These are phyloP conservation scores for Protomyces inundatus DNA, from an alignment of 1,139 yeast genomes.

Conservation along the genomic window DNA sequence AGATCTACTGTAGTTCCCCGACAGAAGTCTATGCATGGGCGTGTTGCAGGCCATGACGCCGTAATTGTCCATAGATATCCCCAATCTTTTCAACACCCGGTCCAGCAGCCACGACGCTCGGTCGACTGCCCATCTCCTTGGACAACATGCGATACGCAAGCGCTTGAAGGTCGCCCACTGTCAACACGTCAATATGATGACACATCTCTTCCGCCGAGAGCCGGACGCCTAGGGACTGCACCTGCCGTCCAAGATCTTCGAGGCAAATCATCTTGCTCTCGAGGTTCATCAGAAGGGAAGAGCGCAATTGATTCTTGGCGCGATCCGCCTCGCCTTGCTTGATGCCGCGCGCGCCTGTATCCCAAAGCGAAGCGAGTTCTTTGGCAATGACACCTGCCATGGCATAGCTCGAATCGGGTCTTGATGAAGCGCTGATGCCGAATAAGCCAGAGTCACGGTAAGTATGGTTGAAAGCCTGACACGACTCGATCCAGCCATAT, in stretches of 20 bases:
- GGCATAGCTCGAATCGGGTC: constrained; percentile 25
- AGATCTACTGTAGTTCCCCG: background rate
- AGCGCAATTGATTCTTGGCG: constrained; percentile 85
- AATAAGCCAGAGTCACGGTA: constrained; percentile 86
- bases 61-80: constrained; percentile 63
- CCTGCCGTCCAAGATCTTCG: constrained; percentile 93
- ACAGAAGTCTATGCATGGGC: background rate
- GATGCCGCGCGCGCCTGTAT: constrained; percentile 49
- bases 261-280: constrained; percentile 87
- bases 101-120: constrained; percentile 87
- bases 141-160: constrained; percentile 76
- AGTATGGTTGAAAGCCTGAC: constrained; percentile 82
- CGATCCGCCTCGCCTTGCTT: constrained; percentile 69
- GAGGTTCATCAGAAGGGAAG: constrained; percentile 86
- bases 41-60: constrained; percentile 57
- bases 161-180: constrained; percentile 60
- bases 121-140: constrained; percentile 62
- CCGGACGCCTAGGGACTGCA: constrained; percentile 65
- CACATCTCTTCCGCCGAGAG: constrained; percentile 85
- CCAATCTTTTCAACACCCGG: constrained; percentile 70
- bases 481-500: constrained; percentile 85
- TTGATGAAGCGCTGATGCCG: constrained; percentile 49
- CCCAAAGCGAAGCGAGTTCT: constrained; percentile 27
- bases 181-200: constrained; percentile 60
- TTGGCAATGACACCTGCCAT: constrained; percentile 27